phyloP scores from a whole-genome alignment of 768 basidiomycete species.

The Amanita muscaria region DNA sequence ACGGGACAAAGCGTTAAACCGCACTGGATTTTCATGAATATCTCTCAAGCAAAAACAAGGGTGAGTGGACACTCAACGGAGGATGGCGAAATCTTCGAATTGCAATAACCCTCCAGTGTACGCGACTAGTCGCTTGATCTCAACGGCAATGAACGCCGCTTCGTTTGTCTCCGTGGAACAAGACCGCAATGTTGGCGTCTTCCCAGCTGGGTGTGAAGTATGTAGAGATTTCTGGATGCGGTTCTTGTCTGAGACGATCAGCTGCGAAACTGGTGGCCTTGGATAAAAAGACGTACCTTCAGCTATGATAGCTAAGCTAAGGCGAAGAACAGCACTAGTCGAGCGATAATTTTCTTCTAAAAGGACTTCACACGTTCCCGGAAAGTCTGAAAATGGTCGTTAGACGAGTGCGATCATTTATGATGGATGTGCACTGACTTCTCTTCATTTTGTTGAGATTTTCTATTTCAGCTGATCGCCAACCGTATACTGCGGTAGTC shows the following conservation, averaged over 20 bases:
- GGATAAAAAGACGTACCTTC: slow-evolving; percentile 45
- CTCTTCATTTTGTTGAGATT: slow-evolving; percentile 67
- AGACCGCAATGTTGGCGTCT: slow-evolving; percentile 45
- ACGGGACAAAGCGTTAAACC: slow-evolving; percentile 75
- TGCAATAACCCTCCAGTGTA: slow-evolving; percentile 60
- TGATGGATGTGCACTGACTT: slow-evolving; percentile 26
- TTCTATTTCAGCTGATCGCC: slow-evolving; percentile 73
- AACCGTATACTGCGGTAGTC: slow-evolving; percentile 57
- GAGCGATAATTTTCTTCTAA: slow-evolving; percentile 87
- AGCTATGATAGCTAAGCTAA: slow-evolving; percentile 70
- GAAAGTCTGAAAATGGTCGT: slow-evolving; percentile 44
- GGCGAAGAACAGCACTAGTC: slow-evolving; percentile 62
- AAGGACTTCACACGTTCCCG: slow-evolving; percentile 54
- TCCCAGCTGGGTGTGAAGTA: slow-evolving; percentile 58
- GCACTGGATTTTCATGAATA: slow-evolving; percentile 36
- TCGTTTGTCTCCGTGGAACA: slow-evolving; percentile 54
- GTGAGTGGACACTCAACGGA: slow-evolving; percentile 49
- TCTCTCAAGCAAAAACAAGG: neutral
- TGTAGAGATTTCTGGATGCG: slow-evolving; percentile 68
- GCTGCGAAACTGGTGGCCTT: neutral
- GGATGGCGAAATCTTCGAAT: slow-evolving; percentile 75
- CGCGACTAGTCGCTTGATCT: slow-evolving; percentile 73
- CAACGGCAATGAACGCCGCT: slow-evolving; percentile 60
- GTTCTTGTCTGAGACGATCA: slow-evolving; percentile 44
- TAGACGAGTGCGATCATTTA: neutral